A percentile compares a stretch with the other conserved stretches of the same genome.
Conservation (phyloP, 2,329 filamentous ascomycete genomes). For the Exophiala sp. region DNA sequence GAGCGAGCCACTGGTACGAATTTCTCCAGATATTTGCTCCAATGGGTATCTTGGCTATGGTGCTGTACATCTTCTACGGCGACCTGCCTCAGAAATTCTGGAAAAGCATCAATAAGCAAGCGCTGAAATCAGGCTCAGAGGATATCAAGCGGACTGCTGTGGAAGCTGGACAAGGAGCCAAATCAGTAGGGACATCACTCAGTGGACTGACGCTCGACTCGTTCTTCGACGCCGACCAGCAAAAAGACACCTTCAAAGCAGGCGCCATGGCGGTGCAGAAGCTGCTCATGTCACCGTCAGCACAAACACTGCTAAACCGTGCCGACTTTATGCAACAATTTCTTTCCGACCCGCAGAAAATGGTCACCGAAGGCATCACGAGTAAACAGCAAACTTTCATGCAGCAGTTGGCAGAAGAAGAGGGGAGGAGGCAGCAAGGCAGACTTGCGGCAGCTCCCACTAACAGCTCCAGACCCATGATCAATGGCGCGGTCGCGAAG, state of each 20-base stretch:
- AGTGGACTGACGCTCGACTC: conserved; percentile 22
- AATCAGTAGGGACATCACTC: conserved; percentile 11
- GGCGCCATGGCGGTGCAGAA: conserved; percentile 21
- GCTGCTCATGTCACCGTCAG: conserved; percentile 21
- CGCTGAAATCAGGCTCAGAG: conserved; percentile 20
- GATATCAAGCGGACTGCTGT: conserved; percentile 20
- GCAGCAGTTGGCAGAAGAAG: conserved; percentile 23
- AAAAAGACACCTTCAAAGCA: conserved; percentile 24
- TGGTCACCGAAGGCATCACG: conserved; percentile 24
- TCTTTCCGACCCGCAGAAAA: conserved; percentile 24
- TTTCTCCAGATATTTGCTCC: conserved; percentile 35
- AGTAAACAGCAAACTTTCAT: conserved; percentile 19
- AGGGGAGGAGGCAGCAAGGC: conserved; percentile 16
- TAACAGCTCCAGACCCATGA: neutral
- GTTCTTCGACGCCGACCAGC: conserved; percentile 25
- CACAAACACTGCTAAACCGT: conserved; percentile 23
- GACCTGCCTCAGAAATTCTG: conserved; percentile 30
- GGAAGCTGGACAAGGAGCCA: conserved; percentile 15
- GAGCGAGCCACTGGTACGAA: conserved; percentile 33
- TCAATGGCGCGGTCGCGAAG: neutral
- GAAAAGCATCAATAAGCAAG: conserved; percentile 28
- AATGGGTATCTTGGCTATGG: conserved; percentile 32
- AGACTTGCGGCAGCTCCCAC: neutral
- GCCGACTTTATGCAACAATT: conserved; percentile 26
- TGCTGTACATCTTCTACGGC: conserved; percentile 33